Evolutionary conservation across 2,329 filamentous ascomycete genomes (phyloP), one percentile per base, ranked within the genome.

Genomic region (Cyanodermella asteris): DNA sequence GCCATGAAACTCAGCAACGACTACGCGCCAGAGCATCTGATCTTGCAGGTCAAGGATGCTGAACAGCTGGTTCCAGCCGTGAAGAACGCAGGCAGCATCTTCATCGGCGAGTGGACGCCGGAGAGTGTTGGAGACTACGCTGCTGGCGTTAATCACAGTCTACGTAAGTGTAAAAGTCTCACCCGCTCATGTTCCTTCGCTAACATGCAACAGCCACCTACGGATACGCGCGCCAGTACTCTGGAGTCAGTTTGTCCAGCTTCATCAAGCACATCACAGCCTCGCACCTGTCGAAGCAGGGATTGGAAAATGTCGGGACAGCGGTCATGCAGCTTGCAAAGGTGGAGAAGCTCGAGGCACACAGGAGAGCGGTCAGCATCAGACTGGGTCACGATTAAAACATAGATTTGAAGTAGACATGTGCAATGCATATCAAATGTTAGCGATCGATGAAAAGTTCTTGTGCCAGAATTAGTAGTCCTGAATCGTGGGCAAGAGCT

Each of bases 201-300:
- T 33, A 13, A 35, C 8, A 18, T 11, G 11, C 10, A n/a, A 14
- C 37, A 91, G 81, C 87, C 26, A 97, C 87, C 1, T 97, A 94
- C 44, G 87, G 87, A 20, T 97, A 91, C 42, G 87, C 87, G 24
- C 91, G 91, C 54, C 87, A 97, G 50, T 97, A 97, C 56, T 93
- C 81, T 5, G 87, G 87, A 26, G 87, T 97, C 43, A 97, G 91
- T 49, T 64, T 97, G 5, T 80, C 68, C 16, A 94, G 84, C 3
- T 97, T 93, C 52, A 65, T 91, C 47, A 97, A 97, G 57, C 81
- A 94, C 58, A 93, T 97, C 42, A 97, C 87, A 18, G 87, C 77
- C 53, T 80, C 81, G 1, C 77, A 91, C 47, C 61, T 97, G 32
- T 91, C 80, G 1, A 66, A 71, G 11, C 64, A 91, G 40, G 87